phyloP scores from a whole-genome alignment of 1,139 yeast species.

The Candida dubliniensis region DNA sequence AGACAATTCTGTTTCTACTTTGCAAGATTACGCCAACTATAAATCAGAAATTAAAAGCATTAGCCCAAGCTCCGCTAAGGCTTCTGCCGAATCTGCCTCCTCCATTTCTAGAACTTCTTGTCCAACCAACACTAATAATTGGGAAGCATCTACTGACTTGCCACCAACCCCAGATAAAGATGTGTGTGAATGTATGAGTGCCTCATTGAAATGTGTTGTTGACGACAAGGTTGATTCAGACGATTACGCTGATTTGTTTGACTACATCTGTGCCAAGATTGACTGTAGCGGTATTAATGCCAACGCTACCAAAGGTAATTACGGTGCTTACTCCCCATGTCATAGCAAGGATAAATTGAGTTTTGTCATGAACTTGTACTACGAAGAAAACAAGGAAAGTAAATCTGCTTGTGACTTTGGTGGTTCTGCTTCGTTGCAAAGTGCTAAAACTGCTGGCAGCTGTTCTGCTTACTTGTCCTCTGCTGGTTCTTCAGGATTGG shows the following conservation, averaged over 20 bases:
- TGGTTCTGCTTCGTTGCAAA: constrained; percentile 57
- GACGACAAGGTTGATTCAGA: constrained; percentile 39
- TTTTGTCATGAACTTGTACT: constrained; percentile 61
- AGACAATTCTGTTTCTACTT: constrained; percentile 38
- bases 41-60: constrained; percentile 60
- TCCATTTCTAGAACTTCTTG: constrained; percentile 38
- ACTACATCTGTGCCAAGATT: constrained; percentile 50
- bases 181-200: constrained; percentile 56
- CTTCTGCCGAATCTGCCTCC: constrained; percentile 25
- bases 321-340: constrained; percentile 65
- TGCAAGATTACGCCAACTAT: constrained; percentile 48
- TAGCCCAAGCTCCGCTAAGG: constrained; percentile 42
- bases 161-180: constrained; percentile 71
- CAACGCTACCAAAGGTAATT: constrained; percentile 61
- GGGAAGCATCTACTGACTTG: constrained; percentile 56
- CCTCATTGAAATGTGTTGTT: constrained; percentile 53
- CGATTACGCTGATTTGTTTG: constrained; percentile 57
- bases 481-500: constrained; percentile 43
- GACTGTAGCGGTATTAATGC: constrained; percentile 54
- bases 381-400: constrained; percentile 43
- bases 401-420: constrained; percentile 62
- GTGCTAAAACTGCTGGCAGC: constrained; percentile 53
- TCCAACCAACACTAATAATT: constrained; percentile 49
- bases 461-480: constrained; percentile 44
- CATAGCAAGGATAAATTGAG: constrained; percentile 60